These are phyloP conservation scores for Tagetes patula DNA, from an alignment of 129 eudicot species.

Conservation along the genomic window DNA sequence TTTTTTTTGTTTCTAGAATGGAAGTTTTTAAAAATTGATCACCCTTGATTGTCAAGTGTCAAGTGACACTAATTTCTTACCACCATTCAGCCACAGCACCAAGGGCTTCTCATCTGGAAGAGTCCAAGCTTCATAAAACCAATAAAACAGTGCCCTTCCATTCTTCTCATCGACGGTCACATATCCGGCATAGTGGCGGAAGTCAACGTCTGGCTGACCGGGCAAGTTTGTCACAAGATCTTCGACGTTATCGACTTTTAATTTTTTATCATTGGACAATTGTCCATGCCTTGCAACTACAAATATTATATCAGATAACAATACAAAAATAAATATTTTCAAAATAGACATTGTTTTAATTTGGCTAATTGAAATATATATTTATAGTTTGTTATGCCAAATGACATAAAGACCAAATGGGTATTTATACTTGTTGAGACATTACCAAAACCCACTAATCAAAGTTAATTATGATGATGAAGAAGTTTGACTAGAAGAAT, in stretches of 20 bases:
- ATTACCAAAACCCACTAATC: not conserved
- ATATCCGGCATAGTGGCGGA: slow-evolving; percentile 71
- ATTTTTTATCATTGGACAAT: slow-evolving; percentile 30
- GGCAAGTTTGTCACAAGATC: slow-evolving; percentile 62
- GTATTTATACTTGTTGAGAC: slow-evolving; percentile 47
- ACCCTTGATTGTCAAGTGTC: no score
- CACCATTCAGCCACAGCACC: slow-evolving; percentile 86
- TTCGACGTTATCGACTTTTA: slow-evolving; percentile 25
- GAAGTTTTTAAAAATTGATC: no score
- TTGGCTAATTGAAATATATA: no score
- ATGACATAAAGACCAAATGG: slow-evolving; percentile 33
- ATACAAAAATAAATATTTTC: slow-evolving; percentile 14
- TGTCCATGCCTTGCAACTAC: slow-evolving; percentile 44
- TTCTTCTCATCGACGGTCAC: slow-evolving; percentile 57
- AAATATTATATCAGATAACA: slow-evolving; percentile 25
- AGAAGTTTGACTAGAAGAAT: no score
- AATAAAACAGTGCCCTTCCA: slow-evolving; percentile 68
- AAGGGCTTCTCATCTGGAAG: slow-evolving; percentile 62
- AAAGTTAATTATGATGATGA: no score
- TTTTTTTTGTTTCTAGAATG: no score
- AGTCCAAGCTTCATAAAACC: slow-evolving; percentile 73
- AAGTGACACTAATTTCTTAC: no score
- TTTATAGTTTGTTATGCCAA: slow-evolving; percentile 23
- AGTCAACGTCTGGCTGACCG: slow-evolving; percentile 58
- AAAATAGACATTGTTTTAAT: slow-evolving; percentile 26